Evolutionary conservation across 352 stramenopile genomes (phyloP), one percentile per base, ranked within the genome.

Genomic region (Globisporangium nagaii): DNA sequence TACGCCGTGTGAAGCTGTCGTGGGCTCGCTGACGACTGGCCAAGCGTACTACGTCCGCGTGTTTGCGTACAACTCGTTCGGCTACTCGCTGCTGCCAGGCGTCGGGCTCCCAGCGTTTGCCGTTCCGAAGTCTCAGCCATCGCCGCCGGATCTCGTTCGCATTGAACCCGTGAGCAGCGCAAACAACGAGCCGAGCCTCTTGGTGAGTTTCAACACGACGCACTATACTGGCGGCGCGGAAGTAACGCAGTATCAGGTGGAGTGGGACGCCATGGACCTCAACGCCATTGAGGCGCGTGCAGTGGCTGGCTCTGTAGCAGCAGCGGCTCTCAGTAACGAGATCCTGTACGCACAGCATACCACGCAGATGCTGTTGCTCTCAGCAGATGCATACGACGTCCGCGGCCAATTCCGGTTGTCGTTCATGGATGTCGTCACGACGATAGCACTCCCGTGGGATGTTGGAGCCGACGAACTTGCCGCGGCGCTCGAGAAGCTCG

Each of bases 11-110:
- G 68, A 90, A 42, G 77, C 90, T 32, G 67, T 94, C 22, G 86
- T 99, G 42, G 71, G 84, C 1, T 73, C 70, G 12, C 70, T 98
- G 2, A 48, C 64, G 27, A 70, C 83, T 28, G 94, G 88, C 17
- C 80, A 58, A 7, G 60, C 75, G 15, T 98, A 98, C 66, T 96
- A 92, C 60, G 81, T 97, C 10, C 84, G 92, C 10, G 70, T 97
- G 9, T 97, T 90, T 49, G 75, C 89, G 15, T 97, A 97, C 70
- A 98, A 97, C 51, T 79, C 84, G 13, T 96, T 96, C 28, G 93
- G 93, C 1, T 98, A 97, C 60, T 97, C 87, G 5, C 52, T 70
- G 0, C 56, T 65, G 2, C 66, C 88, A 2, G 86, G 76, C 8
- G 62, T 88, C n/a, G 79, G 85, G 0, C 63, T 79, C 1, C 76